Evolutionary conservation across 768 basidiomycete genomes (phyloP), one percentile per base, ranked within the genome.

Genomic region (Phylloporus sp.): DNA sequence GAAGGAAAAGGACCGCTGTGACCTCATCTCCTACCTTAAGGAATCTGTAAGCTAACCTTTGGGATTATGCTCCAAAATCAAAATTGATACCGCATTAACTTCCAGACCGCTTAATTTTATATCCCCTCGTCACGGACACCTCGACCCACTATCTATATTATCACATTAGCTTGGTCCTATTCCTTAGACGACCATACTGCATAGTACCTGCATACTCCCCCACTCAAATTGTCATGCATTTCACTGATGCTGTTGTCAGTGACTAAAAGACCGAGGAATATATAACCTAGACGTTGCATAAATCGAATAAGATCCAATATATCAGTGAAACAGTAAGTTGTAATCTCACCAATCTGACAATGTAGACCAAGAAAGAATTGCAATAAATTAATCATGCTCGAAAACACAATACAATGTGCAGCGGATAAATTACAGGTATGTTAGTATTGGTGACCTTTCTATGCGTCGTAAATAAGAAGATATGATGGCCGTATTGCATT

Each of bases 1-100:
- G 85, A 98, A 97, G 81, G 90, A 90, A 9, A 91, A 93, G 79
- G 94, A 97, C 69, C 84, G 94, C 73, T 88, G 82, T 66, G 94
- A 98, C 73, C 83, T 98, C 61, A 79, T 97, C 62, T 81, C 92
- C 48, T 81, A 76, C 66, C 75, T 94, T 60, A 88, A 88, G 76
- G 79, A 83, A 42, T 63, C 79, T 45, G 88, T 89, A 62, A 53
- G 85, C 73, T 5, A 17, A 14, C 13, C 24, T 41, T 36, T 32
- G 13, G 6, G 14, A 8, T 31, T 47, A 28, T 2, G 4, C 13
- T 45, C 29, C 7, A 15, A 14, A 22, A 21, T 17, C 7, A 20
- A 23, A 36, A 32, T n/a, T 51, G 21, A 52, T 20, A 6, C 11
- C 5, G 6, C 15, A 26, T 9, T n/a, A 14, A 28, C n/a, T 34